Evolutionary conservation across 2,329 filamentous ascomycete genomes (phyloP).

Genomic region (Alternaria triticimaculans): DNA sequence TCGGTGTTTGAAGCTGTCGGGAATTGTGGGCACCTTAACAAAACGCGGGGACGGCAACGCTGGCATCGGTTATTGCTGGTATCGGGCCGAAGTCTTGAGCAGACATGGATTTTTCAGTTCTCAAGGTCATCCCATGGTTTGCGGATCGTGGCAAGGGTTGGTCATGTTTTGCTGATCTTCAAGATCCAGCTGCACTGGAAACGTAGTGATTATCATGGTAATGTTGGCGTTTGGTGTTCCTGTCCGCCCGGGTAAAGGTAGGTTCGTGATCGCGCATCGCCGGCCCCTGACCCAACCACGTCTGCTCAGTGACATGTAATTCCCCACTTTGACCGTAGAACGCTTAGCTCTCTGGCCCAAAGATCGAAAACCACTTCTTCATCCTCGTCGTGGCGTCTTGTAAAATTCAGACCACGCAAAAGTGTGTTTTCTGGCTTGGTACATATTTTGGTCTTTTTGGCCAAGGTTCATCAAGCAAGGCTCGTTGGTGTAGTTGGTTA

Average conservation of each 20-base stretch:
- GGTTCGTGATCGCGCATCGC: neutral
- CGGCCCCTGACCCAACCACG: neutral
- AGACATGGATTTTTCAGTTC: neutral
- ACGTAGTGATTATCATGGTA: neutral
- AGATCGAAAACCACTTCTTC: neutral
- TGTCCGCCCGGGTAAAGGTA: neutral
- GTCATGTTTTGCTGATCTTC: neutral
- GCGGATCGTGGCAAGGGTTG: neutral
- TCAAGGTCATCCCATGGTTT: neutral
- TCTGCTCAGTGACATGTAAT: neutral
- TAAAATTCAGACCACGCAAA: neutral
- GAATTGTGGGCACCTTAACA: slow-evolving; percentile 4
- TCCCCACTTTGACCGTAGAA: neutral
- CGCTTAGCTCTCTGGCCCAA: neutral
- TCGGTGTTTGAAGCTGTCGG: slow-evolving; percentile 23
- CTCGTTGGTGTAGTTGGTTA: slow-evolving; percentile 56
- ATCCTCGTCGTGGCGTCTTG: neutral
- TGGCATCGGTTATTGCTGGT: slow-evolving; percentile 12
- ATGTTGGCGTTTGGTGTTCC: neutral
- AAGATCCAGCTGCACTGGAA: neutral
- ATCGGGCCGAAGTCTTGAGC: slow-evolving; percentile 9
- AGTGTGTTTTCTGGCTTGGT: slow-evolving; percentile 22
- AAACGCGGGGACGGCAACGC: slow-evolving; percentile 13
- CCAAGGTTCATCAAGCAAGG: slow-evolving; percentile 45
- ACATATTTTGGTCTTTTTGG: slow-evolving; percentile 57